These are phyloP conservation scores for Hygrophoropsis aurantiaca DNA, from an alignment of 768 basidiomycete species.

Conservation along the genomic window DNA sequence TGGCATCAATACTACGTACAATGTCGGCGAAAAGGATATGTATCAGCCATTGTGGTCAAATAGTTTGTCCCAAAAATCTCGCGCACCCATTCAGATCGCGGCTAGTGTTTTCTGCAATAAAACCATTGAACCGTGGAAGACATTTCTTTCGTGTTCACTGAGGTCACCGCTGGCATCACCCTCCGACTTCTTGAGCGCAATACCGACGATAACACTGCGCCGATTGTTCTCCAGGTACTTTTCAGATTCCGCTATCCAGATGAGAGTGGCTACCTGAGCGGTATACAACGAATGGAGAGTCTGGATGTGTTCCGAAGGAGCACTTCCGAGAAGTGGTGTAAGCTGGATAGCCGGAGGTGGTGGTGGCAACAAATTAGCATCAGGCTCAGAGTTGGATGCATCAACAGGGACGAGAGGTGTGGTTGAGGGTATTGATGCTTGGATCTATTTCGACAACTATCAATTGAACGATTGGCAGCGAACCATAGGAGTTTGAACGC, in stretches of 20 bases:
- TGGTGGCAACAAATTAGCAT: slow-evolving; percentile 44
- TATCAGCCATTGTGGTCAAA: too few relatives aligned
- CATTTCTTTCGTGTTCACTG: slow-evolving; percentile 39
- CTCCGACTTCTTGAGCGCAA: slow-evolving; percentile 55
- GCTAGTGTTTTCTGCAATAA: slow-evolving; percentile 40
- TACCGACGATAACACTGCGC: slow-evolving; percentile 69
- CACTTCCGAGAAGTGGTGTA: slow-evolving; percentile 74
- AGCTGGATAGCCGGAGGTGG: slow-evolving; percentile 76
- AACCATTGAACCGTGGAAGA: slow-evolving; percentile 52
- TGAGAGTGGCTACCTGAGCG: slow-evolving; percentile 81
- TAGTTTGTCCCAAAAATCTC: too few relatives aligned
- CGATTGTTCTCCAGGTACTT: slow-evolving; percentile 42
- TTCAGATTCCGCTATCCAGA: slow-evolving; percentile 63
- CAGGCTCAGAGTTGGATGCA: slow-evolving; percentile 34
- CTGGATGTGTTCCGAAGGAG: slow-evolving; percentile 65
- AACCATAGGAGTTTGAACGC: slow-evolving; percentile 15
- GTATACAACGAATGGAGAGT: slow-evolving; percentile 80
- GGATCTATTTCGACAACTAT: slow-evolving; percentile 52
- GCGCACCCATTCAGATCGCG: too few relatives aligned
- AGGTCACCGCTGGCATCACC: slow-evolving; percentile 23
- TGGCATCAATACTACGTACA: too few relatives aligned
- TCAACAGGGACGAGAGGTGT: slow-evolving; percentile 46
- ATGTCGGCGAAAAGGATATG: too few relatives aligned
- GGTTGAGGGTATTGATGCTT: slow-evolving; percentile 72
- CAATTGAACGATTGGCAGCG: slow-evolving; percentile 1